Evolutionary conservation across 306 rosid species (phyloP).

Genomic region (Hylodesmum podocarpum): DNA sequence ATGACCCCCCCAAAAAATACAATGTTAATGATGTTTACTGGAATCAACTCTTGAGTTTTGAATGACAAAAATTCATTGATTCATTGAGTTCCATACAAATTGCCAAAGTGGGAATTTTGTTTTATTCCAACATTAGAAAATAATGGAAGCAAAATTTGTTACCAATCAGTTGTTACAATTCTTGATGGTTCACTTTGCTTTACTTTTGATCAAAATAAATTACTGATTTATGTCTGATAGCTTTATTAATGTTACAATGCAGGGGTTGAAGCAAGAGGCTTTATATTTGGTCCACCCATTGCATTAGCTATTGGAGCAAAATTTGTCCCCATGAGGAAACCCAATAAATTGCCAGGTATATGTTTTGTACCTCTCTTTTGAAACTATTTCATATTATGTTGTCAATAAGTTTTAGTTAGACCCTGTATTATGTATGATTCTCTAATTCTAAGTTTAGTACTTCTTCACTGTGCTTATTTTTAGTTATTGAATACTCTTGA

Average conservation of each 20-base stretch:
- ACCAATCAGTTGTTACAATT: background rate
- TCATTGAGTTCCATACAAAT: background rate
- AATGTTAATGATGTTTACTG: background rate
- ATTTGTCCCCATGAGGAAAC: conserved; percentile 98
- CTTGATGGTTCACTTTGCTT: conserved; percentile 2
- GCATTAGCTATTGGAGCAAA: conserved; percentile 97
- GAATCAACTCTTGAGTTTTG: background rate
- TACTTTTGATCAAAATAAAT: conserved; percentile 4
- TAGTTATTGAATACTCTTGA: background rate
- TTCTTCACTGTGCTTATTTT: conserved; percentile 11
- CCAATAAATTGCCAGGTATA: conserved; percentile 93
- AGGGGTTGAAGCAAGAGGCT: conserved; percentile 98
- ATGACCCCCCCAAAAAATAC: too few relatives aligned
- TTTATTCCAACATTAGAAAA: background rate
- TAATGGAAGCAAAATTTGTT: background rate
- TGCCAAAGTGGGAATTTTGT: conserved; percentile 1
- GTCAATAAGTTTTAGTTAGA: conserved; percentile 11
- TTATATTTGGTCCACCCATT: conserved; percentile 98
- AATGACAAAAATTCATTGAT: background rate
- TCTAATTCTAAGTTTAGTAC: background rate
- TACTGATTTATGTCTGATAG: conserved; percentile 16
- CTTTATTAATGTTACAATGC: conserved; percentile 18
- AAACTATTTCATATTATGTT: background rate
- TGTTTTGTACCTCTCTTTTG: conserved; percentile 8
- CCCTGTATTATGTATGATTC: background rate